phyloP scores from a whole-genome alignment of 2,329 filamentous ascomycete genomes.

The Sclerotinia sclerotiorum region DNA sequence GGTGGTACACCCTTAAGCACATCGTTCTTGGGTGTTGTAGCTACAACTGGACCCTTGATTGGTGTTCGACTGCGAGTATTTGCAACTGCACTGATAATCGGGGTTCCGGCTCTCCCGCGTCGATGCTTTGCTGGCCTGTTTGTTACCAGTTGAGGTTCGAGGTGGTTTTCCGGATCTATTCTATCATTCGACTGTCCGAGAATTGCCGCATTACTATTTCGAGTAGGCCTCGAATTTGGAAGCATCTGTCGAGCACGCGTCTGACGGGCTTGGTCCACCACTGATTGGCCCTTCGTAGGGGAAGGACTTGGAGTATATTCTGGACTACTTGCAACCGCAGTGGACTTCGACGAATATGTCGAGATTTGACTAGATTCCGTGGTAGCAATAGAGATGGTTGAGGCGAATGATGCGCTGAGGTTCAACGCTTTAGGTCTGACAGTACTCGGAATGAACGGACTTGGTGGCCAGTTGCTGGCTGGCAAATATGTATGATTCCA shows the following conservation, averaged over 20 bases:
- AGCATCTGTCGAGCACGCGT: conserved; percentile 30
- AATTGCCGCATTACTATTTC: conserved; percentile 24
- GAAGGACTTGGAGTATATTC: conserved; percentile 26
- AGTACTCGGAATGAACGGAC: conserved; percentile 27
- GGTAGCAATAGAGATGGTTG: conserved; percentile 29
- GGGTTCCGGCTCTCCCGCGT: conserved; percentile 19
- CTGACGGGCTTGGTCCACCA: conserved; percentile 22
- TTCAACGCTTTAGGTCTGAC: conserved; percentile 36
- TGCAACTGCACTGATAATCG: neutral
- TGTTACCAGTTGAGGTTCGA: neutral
- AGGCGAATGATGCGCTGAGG: conserved; percentile 26
- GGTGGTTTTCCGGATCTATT: neutral
- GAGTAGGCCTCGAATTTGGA: conserved; percentile 26
- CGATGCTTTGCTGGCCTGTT: conserved; percentile 8
- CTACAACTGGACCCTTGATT: neutral
- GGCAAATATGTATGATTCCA: conserved; percentile 24
- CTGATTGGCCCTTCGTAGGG: conserved; percentile 16
- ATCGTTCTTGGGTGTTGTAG: conserved; percentile 1
- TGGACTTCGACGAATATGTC: conserved; percentile 26
- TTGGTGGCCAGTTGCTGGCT: conserved; percentile 26
- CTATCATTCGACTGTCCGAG: conserved; percentile 23
- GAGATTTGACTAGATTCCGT: conserved; percentile 32
- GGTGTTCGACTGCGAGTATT: conserved; percentile 5
- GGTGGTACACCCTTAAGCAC: neutral
- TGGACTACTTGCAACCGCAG: conserved; percentile 17